These are phyloP conservation scores for Teratosphaeria epicoccoides DNA, from an alignment of 2,329 filamentous ascomycete species.

Conservation along the genomic window DNA sequence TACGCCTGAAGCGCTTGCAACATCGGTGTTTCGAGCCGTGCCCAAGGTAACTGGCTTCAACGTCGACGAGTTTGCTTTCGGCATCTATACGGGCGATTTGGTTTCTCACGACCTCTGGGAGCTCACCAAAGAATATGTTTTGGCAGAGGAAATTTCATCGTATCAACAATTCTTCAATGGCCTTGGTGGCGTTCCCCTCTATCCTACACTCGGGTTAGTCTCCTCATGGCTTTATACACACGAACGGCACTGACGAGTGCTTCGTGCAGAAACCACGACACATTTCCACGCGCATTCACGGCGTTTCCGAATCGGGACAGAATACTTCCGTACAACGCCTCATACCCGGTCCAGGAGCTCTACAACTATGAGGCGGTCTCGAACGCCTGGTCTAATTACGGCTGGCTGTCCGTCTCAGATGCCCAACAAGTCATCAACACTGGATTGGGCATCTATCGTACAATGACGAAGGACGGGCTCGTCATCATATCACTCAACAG, in stretches of 20 bases:
- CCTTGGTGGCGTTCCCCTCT: background rate
- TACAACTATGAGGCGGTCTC: background rate
- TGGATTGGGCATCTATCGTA: background rate
- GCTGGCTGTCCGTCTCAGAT: background rate
- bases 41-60: conserved; percentile 4
- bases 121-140: background rate
- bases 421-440: background rate
- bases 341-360: background rate
- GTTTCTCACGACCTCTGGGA: conserved; percentile 40
- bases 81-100: conserved; percentile 48
- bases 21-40: background rate
- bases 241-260: too few relatives aligned
- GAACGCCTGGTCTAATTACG: background rate
- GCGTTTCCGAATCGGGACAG: background rate
- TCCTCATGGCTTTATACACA: too few relatives aligned
- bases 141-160: background rate
- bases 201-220: background rate
- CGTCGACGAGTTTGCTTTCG: conserved; percentile 39
- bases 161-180: background rate
- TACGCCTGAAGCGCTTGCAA: background rate
- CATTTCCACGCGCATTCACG: background rate
- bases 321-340: background rate
- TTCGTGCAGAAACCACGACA: background rate
- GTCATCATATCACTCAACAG: conserved; percentile 49
- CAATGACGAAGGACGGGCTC: conserved; percentile 17